Evolutionary conservation across 2,329 filamentous ascomycete species (phyloP), one percentile per base, ranked within the genome.

Genomic region (Catunica adiposa): DNA sequence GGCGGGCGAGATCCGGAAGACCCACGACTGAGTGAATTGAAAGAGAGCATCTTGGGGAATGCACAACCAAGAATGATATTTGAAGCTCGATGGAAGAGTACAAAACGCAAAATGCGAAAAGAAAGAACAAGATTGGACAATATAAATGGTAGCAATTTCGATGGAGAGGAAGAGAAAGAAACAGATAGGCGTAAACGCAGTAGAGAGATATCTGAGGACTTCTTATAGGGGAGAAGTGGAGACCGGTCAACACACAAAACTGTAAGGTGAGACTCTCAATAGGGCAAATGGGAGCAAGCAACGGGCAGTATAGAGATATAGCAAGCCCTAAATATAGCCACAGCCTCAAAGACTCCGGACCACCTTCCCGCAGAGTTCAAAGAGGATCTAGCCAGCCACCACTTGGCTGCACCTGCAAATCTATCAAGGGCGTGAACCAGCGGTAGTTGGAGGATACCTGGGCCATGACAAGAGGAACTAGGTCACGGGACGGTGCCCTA

Each of bases 111-210:
- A 37, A 38, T 31, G 23, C 14, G 50, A 2, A 26, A 4, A 34
- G 23, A 31, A 34, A 20, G n/a, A 37, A 34, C 26, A 15, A 31
- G 48, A n/a, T 53, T n/a, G 31, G 8, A 22, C 17, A 37, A 40
- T 34, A 58, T 47, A 26, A 37, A 42, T 54, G 46, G 54, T 59
- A 40, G 31, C 37, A 29, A 53, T 40, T 47, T 53, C 56, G 46
- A 53, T 53, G 17, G 22, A 20, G 15, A 48, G 20, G 5, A 25
- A 25, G 26, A 20, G 22, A 25, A 15, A 25, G 22, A 48, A 25
- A 48, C 8, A 44, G 40, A 44, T 2, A 17, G 2, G 40, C 8
- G 40, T 7, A n/a, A 44, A 44, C 8, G n/a, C 8, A 17, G 29
- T n/a, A 8, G 8, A 8, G 40, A 4, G 20, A 7, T 2, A 3